Base-by-base conservation (phyloP, 1,284 basidiomycete species). In the Ustilago curta region DNA sequence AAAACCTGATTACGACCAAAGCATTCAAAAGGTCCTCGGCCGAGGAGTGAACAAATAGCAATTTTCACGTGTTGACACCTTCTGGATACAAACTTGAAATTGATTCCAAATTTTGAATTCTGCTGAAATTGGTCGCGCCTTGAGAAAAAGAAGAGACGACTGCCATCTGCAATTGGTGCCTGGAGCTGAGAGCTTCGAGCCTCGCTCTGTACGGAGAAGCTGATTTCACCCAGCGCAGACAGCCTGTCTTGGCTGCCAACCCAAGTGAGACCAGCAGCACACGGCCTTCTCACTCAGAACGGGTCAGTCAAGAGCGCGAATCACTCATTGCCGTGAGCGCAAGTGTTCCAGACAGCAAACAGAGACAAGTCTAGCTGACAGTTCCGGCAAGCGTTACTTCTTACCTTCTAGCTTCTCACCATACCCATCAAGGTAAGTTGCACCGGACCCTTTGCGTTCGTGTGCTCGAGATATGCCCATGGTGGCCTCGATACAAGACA, bases 391-490 rank as follows among this genome's bases (percentile, higher is more conserved):
- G 59, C 53, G 29, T 47, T 52, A 23, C 47, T 42, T 42, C 55
- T 14, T 62, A 59, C 54, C 57, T 63, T 65, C 63, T 25, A 21
- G 48, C 45, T 40, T 32, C 59, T 70, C 66, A 69, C 60, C 66
- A 67, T 59, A 66, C 52, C 55, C 72, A 70, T 67, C 72, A 75
- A 75, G 72, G 72, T 75, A 75, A 75, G 72, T 75, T 52, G 58
- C 66, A 62, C 71, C 61, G 62, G 42, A 65, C 54, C 70, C 57
- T 53, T 61, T 68, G 58, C 64, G 63, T 47, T 67, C 55, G 59
- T 42, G 64, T 67, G 64, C 65, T 73, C 61, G 60, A 61, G 61
- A 64, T 53, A 65, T 65, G 65, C 58, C 55, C 50, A 65, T 65
- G 70, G 59, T 55, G 59, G 72, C 67, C 67, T 70, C 72, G 72